phyloP scores from a whole-genome alignment of 2,329 filamentous ascomycete species.

The Aspergillus sp. region DNA sequence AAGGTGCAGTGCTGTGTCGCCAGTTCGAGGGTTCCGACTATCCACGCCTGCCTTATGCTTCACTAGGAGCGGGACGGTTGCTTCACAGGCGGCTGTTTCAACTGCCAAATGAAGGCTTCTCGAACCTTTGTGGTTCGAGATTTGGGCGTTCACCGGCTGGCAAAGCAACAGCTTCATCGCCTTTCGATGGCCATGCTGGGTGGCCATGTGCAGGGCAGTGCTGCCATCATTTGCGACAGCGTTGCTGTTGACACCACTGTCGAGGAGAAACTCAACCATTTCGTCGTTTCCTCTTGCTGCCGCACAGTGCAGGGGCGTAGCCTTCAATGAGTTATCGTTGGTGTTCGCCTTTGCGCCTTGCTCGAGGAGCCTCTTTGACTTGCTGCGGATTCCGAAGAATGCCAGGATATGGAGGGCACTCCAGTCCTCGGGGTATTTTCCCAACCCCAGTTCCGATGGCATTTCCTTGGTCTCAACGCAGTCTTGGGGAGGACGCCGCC shows the following conservation, averaged over 20 bases:
- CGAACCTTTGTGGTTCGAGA: conserved; percentile 11
- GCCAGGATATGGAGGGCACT: conserved; percentile 21
- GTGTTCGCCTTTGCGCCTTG: conserved; percentile 18
- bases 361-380: conserved; percentile 17
- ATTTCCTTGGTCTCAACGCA: conserved; percentile 5
- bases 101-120: conserved; percentile 21
- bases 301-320: conserved; percentile 25
- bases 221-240: conserved; percentile 17
- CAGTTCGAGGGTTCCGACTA: conserved; percentile 15
- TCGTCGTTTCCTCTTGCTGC: conserved; percentile 21
- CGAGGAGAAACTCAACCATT: conserved; percentile 23
- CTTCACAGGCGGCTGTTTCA: conserved; percentile 21
- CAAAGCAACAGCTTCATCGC: conserved; percentile 18
- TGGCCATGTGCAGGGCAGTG: conserved; percentile 25
- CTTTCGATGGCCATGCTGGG: conserved; percentile 18
- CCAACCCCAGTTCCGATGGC: conserved; percentile 17
- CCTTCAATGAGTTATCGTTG: conserved; percentile 15
- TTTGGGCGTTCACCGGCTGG: conserved; percentile 9
- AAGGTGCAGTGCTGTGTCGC: conserved; percentile 22
- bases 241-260: conserved; percentile 19
- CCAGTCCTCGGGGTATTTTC: conserved; percentile 22
- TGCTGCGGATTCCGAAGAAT: conserved; percentile 20
- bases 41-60: conserved; percentile 19
- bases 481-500: conserved; percentile 20
- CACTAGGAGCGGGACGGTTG: conserved; percentile 23